A percentile compares a stretch with the other conserved stretches of the same genome.
Evolutionary conservation across 495 filamentous ascomycete species (phyloP).

Genomic region (Lichina pygmaea): DNA sequence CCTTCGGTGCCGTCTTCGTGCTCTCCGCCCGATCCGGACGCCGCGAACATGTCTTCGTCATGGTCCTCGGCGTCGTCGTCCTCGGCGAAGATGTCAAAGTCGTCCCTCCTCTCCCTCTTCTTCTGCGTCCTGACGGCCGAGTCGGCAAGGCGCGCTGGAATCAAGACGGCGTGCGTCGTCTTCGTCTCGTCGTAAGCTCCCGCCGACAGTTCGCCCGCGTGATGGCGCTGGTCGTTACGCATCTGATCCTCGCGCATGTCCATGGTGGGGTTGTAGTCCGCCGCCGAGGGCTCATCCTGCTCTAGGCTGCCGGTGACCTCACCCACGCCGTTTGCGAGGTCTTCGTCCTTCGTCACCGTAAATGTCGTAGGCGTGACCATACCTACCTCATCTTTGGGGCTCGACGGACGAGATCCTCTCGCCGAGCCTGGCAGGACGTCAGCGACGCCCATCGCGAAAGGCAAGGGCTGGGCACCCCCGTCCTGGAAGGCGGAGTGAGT

Average conservation of each 20-base stretch:
- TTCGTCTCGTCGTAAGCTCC: slow-evolving; percentile 32
- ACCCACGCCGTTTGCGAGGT: slow-evolving; percentile 27
- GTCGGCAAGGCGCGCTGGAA: slow-evolving; percentile 11
- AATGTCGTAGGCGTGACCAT: slow-evolving; percentile 25
- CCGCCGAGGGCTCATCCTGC: slow-evolving; percentile 65
- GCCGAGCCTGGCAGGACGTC: slow-evolving; percentile 5
- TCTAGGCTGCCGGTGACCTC: slow-evolving; percentile 20
- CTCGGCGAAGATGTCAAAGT: slow-evolving; percentile 75
- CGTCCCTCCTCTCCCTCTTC: slow-evolving; percentile 21
- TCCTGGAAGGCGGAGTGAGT: not conserved
- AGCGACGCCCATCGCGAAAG: too few relatives aligned
- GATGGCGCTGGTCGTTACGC: slow-evolving; percentile 35
- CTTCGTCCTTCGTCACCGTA: slow-evolving; percentile 28
- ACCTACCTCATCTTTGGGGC: slow-evolving; percentile 20
- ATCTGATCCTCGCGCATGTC: slow-evolving; percentile 79
- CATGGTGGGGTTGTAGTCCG: slow-evolving; percentile 79
- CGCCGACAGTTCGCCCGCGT: slow-evolving; percentile 27
- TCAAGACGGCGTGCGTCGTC: slow-evolving; percentile 26
- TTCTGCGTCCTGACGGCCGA: slow-evolving; percentile 14
- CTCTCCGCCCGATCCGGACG: slow-evolving; percentile 20
- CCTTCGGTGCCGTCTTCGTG: slow-evolving; percentile 18
- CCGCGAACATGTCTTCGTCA: slow-evolving; percentile 77
- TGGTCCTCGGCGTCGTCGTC: slow-evolving; percentile 25
- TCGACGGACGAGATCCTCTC: slow-evolving; percentile 13
- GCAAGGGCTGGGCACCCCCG: not conserved